Evolutionary conservation across 1,139 yeast species (phyloP), one percentile per base, ranked within the genome.

Genomic region (Maudiozyma humilis): DNA sequence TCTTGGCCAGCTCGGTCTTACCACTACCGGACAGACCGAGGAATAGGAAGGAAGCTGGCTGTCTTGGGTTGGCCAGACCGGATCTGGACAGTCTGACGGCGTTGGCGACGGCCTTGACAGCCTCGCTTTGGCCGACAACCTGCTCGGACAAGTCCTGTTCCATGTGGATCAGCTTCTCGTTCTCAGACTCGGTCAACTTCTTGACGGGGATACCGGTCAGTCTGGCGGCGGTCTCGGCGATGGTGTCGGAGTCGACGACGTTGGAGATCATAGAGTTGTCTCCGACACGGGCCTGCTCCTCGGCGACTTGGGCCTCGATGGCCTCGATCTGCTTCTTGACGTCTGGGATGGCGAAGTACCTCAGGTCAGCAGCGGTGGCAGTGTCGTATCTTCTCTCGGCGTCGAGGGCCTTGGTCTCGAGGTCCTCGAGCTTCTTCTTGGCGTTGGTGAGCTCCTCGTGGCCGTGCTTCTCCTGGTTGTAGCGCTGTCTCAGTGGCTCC

Each of bases 131-230:
- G 35, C 99, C 99, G 54, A 93, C 96, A 52, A 91, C 98, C 47
- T 77, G 82, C 25, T 76, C 69, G 27, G 94, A 73, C 48, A 91
- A 75, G 50, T 79, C 95, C 54, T 75, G 79, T 68, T 91, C 99
- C 97, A 91, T 91, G 59, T 83, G 84, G 59, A 91, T 87, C 60
- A 91, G 79, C 69, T 89, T 89, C 47, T 87, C 71, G 65, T 91
- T 91, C 66, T 91, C 99, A 27, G 96, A 94, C 68, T 88, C 96
- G 3, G 95, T 84, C 59, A 91, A 75, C 67, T 91, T 91, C 52
- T 84, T 78, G n/a, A 91, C 97, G n/a, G 98, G 98, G 50, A 91
- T 89, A 62, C 98, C 98, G 12, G 98, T 91, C 56, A 93, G 74
- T 62, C 95, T 78, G 2, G 98, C 97, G 25, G 96, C 96, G 27